Percentiles rank a stretch among this genome's conserved stretches.
phyloP scores from a whole-genome alignment of 441 rosid genomes.

The Erodium chrysanthum region DNA sequence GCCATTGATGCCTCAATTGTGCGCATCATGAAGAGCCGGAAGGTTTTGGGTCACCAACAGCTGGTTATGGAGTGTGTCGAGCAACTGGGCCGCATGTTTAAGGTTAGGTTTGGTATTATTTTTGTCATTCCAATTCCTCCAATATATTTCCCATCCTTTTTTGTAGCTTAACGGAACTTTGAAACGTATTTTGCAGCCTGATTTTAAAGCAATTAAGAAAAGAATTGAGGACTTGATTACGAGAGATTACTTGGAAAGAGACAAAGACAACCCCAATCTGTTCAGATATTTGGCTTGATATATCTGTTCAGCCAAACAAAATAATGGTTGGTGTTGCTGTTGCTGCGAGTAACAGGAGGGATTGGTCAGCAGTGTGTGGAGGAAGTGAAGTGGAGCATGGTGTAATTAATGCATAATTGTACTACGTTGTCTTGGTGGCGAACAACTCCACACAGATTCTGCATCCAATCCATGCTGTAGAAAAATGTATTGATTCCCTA shows the following conservation, averaged over 20 bases:
- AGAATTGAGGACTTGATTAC: slow-evolving; percentile 85
- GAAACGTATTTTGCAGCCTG: slow-evolving; percentile 46
- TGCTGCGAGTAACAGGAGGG: background rate
- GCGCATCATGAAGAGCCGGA: slow-evolving; percentile 90
- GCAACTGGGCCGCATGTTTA: slow-evolving; percentile 87
- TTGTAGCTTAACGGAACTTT: background rate
- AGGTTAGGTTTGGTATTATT: slow-evolving; percentile 33
- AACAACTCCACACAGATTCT: background rate
- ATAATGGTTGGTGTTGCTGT: background rate
- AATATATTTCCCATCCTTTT: background rate
- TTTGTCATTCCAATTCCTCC: background rate
- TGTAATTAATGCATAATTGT: background rate
- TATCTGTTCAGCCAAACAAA: background rate
- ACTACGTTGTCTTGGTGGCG: background rate
- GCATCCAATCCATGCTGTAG: background rate
- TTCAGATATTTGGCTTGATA: slow-evolving; percentile 33
- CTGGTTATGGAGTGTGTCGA: slow-evolving; percentile 80
- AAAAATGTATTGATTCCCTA: background rate
- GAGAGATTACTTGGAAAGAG: slow-evolving; percentile 50
- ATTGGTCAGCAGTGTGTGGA: background rate
- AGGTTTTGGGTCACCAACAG: slow-evolving; percentile 73
- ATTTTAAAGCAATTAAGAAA: slow-evolving; percentile 88
- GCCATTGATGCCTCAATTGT: slow-evolving; percentile 95
- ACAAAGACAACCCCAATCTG: slow-evolving; percentile 29
- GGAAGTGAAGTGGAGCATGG: background rate